Evolutionary conservation across 2,329 filamentous ascomycete genomes (phyloP), one percentile per base, ranked within the genome.

Genomic region (Metarhizium robertsii): DNA sequence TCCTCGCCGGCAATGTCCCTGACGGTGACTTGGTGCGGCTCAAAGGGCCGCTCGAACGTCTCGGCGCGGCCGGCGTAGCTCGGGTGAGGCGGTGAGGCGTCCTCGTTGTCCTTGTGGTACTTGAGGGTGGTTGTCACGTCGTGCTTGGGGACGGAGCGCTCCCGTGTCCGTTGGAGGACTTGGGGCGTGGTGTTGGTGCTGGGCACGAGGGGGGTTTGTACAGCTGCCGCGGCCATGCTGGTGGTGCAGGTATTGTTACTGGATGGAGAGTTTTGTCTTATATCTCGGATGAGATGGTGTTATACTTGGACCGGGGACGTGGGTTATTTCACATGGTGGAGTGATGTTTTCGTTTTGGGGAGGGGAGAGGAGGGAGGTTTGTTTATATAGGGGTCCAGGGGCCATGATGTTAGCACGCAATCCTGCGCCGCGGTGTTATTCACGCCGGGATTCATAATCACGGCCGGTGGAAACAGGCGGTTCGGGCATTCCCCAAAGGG

Each of bases 61-160:
- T 72, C 67, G 0, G 71, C 69, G 5, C 59, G 60, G 56, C 67
- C 65, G 8, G 67, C 58, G 52, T 71, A 73, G 4, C 65, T 65
- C 0, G 73, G 68, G 2, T 63, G 59, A 0, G 73, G 73, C 3
- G 69, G 66, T 2, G 71, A 70, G 38, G 73, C 73, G 53, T 76
- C 73, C 49, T 72, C 71, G 4, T 71, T 69, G 25, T 70, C 68
- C 56, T 73, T 69, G 60, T 66, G 69, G 61, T 69, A 76, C 61
- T 73, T 70, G 43, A 76, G 58, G 3, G 60, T 59, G 1, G 73
- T 67, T 4, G 63, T 60, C 3, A 76, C 70, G 32, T 73, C 62
- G 48, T 57, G 57, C 36, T 59, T 62, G 4, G 42, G n/a, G 5
- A 36, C 42, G 16, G 55, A 49, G 14, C 25, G 18, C 6, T 34